Percentiles rank a stretch among this genome's conserved stretches.
Evolutionary conservation across 352 stramenopile genomes (phyloP).

Genomic region (Globisporangium megalacanthum): DNA sequence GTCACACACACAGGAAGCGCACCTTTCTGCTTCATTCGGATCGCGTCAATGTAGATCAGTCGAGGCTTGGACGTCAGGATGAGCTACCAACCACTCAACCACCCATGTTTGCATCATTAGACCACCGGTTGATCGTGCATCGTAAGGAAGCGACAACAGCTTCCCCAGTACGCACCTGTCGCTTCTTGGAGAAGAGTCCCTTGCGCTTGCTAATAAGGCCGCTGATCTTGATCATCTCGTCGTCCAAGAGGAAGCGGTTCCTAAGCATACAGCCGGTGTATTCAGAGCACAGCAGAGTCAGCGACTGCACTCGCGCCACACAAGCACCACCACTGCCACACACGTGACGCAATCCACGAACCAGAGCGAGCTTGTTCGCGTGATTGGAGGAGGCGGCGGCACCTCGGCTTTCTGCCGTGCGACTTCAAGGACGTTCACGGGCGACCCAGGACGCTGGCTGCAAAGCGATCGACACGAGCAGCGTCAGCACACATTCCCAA

Average conservation of each 20-base stretch:
- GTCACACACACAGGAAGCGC: neutral
- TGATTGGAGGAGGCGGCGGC: slow-evolving; percentile 45
- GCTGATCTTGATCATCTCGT: slow-evolving; percentile 84
- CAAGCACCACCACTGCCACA: neutral
- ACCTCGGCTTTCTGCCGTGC: slow-evolving; percentile 68
- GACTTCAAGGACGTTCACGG: slow-evolving; percentile 74
- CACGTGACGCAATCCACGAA: slow-evolving; percentile 7
- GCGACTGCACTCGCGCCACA: no score
- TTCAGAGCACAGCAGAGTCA: neutral
- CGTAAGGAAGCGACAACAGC: neutral
- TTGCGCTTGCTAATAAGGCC: slow-evolving; percentile 87
- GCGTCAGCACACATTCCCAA: neutral
- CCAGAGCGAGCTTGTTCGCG: slow-evolving; percentile 76
- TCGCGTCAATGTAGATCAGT: slow-evolving; percentile 88
- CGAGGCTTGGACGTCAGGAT: slow-evolving; percentile 83
- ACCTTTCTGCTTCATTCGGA: slow-evolving; percentile 88
- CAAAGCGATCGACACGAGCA: neutral
- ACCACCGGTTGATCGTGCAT: neutral
- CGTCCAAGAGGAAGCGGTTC: slow-evolving; percentile 83
- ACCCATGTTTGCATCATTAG: neutral
- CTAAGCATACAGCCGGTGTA: slow-evolving; percentile 8
- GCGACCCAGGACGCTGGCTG: slow-evolving; percentile 23
- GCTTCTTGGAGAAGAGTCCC: slow-evolving; percentile 86
- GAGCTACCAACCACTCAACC: slow-evolving; percentile 24
- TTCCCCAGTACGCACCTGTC: slow-evolving; percentile 31